These are phyloP conservation scores for Stevia rebaudiana DNA, from an alignment of 140 eudicot species.

Conservation along the genomic window DNA sequence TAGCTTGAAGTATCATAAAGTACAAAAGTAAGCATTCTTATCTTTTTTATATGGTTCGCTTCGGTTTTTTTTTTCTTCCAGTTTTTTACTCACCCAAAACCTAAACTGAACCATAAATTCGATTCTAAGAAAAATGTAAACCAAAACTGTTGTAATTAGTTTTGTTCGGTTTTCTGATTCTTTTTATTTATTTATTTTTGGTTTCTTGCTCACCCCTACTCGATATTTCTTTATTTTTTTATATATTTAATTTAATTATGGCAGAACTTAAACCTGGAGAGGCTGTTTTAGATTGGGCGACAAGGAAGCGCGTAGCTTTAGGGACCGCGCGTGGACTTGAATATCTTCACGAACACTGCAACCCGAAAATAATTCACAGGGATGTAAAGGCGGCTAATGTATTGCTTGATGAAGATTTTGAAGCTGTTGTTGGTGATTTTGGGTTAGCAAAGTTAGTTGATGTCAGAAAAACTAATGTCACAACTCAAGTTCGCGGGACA, in stretches of 20 bases:
- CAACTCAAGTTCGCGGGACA: conserved; percentile 98
- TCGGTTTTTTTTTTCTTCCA: too few species aligned
- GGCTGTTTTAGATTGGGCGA: conserved; percentile 76
- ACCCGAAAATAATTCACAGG: conserved; percentile 90
- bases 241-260: neutral
- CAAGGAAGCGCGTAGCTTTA: conserved; percentile 68
- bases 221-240: neutral
- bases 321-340: conserved; percentile 99
- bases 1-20: too few species aligned
- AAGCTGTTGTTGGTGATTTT: conserved; percentile 98
- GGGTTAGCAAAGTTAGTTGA: conserved; percentile 95
- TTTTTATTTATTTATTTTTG: too few species aligned
- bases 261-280: conserved; percentile 89
- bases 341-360: conserved; percentile 96
- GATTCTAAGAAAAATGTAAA: too few species aligned
- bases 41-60: too few species aligned
- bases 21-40: too few species aligned
- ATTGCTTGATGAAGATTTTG: conserved; percentile 83
- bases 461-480: conserved; percentile 78
- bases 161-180: too few species aligned
- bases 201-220: too few species aligned
- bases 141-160: too few species aligned
- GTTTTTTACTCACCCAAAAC: too few species aligned
- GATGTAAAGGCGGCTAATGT: conserved; percentile 99
- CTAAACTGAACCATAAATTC: too few species aligned